Evolutionary conservation across 305 asterid genomes (phyloP).

Genomic region (Fraxinus angustifolia): DNA sequence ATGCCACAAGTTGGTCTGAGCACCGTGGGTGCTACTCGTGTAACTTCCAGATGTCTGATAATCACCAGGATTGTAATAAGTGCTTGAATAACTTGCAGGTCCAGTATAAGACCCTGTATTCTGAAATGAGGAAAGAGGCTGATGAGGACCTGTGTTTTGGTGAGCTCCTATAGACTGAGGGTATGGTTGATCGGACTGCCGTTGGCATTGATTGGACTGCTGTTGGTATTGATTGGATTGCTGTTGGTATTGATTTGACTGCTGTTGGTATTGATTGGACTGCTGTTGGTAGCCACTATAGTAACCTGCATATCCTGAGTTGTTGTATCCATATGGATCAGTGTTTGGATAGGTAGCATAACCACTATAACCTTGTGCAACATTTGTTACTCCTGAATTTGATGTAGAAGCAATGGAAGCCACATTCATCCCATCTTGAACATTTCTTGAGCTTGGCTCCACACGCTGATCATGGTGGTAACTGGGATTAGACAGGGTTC

Average conservation of each 20-base stretch:
- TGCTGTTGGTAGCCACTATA: constrained; percentile 71
- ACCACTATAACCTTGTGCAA: constrained; percentile 61
- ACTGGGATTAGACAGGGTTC: constrained; percentile 49
- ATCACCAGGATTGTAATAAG: constrained; percentile 99
- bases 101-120: constrained; percentile 99
- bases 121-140: constrained; percentile 99
- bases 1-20: constrained; percentile 74
- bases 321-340: constrained; percentile 73
- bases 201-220: constrained; percentile 44
- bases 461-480: constrained; percentile 52
- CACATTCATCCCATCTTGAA: constrained; percentile 54
- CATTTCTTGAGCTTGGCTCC: constrained; percentile 42
- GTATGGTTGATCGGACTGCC: constrained; percentile 61
- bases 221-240: neutral
- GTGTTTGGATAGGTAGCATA: constrained; percentile 61
- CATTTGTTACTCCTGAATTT: constrained; percentile 61
- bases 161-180: constrained; percentile 77
- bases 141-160: constrained; percentile 99
- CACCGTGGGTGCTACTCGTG: constrained; percentile 62
- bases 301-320: constrained; percentile 63
- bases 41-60: constrained; percentile 99
- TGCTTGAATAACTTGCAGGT: constrained; percentile 97
- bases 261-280: constrained; percentile 30
- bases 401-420: constrained; percentile 54
- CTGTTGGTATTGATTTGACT: constrained; percentile 29